phyloP scores from a whole-genome alignment of 768 basidiomycete species.

The Lentinula lateritia region DNA sequence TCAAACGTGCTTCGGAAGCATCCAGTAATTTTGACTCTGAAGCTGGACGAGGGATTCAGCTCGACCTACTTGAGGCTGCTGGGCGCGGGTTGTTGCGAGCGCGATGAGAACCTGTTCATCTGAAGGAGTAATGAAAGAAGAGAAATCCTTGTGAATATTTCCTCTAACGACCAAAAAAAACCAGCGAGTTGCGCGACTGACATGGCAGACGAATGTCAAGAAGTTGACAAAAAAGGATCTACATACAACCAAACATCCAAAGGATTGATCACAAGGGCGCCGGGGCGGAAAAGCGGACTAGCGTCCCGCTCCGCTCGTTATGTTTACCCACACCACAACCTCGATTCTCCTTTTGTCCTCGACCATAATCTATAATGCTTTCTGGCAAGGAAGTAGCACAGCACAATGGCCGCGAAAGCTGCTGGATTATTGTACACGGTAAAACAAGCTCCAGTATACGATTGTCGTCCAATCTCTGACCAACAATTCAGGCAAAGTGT shows the following conservation, averaged over 20 bases:
- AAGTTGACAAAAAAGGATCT: too few species aligned
- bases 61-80: too few species aligned
- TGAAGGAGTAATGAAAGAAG: too few species aligned
- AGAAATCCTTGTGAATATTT: too few species aligned
- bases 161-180: too few species aligned
- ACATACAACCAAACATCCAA: background rate
- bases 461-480: background rate
- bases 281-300: background rate
- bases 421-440: slow-evolving; percentile 88
- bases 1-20: too few species aligned
- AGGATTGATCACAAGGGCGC: background rate
- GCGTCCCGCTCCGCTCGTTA: background rate
- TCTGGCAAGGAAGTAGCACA: slow-evolving; percentile 47
- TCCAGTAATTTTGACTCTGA: too few species aligned
- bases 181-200: too few species aligned
- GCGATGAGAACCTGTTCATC: too few species aligned
- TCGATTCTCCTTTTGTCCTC: background rate
- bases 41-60: too few species aligned
- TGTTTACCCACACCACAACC: background rate
- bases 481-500: slow-evolving; percentile 51
- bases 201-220: too few species aligned
- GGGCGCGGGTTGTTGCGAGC: too few species aligned
- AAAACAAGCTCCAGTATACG: background rate
- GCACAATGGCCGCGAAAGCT: slow-evolving; percentile 56
- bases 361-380: slow-evolving; percentile 14